These are phyloP conservation scores for Auriscalpium orientale DNA, from an alignment of 768 basidiomycete genomes.

Conservation along the genomic window DNA sequence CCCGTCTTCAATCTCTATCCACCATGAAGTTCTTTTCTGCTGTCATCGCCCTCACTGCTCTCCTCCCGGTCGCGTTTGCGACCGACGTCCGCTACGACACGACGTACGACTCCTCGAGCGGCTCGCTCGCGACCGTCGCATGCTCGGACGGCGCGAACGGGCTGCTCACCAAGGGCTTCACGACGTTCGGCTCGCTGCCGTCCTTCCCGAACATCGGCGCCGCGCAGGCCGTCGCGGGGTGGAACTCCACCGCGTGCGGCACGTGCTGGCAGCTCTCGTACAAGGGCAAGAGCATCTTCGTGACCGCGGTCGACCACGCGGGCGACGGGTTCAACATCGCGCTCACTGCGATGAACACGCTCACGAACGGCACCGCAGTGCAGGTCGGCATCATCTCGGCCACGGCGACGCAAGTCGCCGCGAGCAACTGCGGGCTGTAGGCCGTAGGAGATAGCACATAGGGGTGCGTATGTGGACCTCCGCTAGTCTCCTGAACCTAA, in stretches of 20 bases:
- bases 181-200: constrained; percentile 26
- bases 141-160: constrained; percentile 29
- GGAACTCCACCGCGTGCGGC: constrained; percentile 25
- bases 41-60: constrained; percentile 14
- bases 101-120: constrained; percentile 21
- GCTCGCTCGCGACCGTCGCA: constrained; percentile 17
- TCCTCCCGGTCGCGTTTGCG: constrained; percentile 2
- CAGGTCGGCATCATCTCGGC: constrained; percentile 8
- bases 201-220: constrained; percentile 27
- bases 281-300: constrained; percentile 20
- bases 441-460: neutral
- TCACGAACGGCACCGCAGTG: constrained; percentile 35
- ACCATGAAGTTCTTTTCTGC: constrained; percentile 22
- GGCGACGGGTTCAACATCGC: constrained; percentile 29
- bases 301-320: constrained; percentile 26
- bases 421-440: constrained; percentile 38
- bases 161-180: constrained; percentile 24
- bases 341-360: constrained; percentile 25
- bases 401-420: neutral
- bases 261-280: constrained; percentile 28
- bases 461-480: neutral
- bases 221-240: constrained; percentile 23
- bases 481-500: neutral
- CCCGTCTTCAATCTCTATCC: too few species aligned
- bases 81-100: constrained; percentile 21